Conservation (phyloP, 768 basidiomycete species). For the Boletus tylopilopsis region DNA sequence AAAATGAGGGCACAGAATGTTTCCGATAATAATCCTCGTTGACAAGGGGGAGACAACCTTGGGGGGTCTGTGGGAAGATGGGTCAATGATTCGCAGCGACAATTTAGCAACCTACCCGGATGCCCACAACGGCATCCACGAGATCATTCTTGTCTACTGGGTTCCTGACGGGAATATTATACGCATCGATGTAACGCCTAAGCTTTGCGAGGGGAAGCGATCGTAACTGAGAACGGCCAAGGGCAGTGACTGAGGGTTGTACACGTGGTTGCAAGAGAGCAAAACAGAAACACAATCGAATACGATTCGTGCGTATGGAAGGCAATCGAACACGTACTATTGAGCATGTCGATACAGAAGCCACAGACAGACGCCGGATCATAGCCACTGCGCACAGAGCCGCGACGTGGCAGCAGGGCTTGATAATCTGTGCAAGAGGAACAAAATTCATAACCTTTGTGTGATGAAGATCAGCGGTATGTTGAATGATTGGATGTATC, state of each 20-base stretch:
- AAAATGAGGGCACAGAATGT: conserved; percentile 23
- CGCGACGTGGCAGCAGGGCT: conserved; percentile 67
- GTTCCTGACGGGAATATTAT: conserved; percentile 58
- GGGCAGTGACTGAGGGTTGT: conserved; percentile 58
- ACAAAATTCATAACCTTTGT: conserved; percentile 67
- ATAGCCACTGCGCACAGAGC: conserved; percentile 54
- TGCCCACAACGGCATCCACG: conserved; percentile 56
- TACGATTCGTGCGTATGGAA: background rate
- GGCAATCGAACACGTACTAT: conserved; percentile 40
- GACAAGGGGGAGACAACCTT: conserved; percentile 56
- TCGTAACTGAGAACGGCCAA: conserved; percentile 54
- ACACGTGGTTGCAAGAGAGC: background rate
- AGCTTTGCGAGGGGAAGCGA: conserved; percentile 55
- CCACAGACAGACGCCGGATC: conserved; percentile 65
- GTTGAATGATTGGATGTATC: background rate
- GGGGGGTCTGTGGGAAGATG: conserved; percentile 38
- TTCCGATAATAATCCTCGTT: conserved; percentile 53
- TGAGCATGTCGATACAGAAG: conserved; percentile 69
- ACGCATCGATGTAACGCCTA: conserved; percentile 66
- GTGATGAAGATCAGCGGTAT: background rate
- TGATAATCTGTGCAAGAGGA: conserved; percentile 71
- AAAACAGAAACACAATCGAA: background rate
- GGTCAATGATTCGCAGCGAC: background rate
- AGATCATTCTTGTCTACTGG: conserved; percentile 78
- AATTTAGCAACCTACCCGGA: conserved; percentile 40